Base-by-base conservation (phyloP, 2,329 filamentous ascomycete genomes). In the Penicillium sp. region DNA sequence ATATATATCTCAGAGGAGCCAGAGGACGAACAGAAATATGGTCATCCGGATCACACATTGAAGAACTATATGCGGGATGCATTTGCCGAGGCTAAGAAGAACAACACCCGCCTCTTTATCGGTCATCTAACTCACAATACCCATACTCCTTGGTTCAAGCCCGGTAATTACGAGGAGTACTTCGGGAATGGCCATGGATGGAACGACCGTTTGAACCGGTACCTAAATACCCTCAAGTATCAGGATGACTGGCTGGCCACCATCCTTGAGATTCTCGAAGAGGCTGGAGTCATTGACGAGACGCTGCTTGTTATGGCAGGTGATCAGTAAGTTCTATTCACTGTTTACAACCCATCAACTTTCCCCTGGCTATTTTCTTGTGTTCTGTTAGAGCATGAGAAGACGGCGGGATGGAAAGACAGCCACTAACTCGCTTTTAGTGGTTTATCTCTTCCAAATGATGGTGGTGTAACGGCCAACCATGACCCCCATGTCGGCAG, bases 271-370 rank as follows among this genome's bases (percentile, higher is more conserved):
- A 61, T 66, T 6, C 48, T 70, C 3, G 61, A 68, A 17, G 67
- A 69, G 19, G 62, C 63, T 10, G 67, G 61, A 5, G 60, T 70
- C 16, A 63, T 65, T 35, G 63, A 70, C 41, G 66, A 70, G 53
- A 70, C 68, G 7, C 58, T 70, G 3, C 45, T 70, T 22, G 59
- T 69, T 4, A 64, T 70, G 56, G 62, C 66, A 17, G 68, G 68
- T 44, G 68, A 70, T 40, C 68, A 70, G 59, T 61, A 55, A 55
- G 59, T 52, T 33, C 5, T 19, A 3, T 4, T 6, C 2, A 22
- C 17, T 25, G 12, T 3, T 26, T 17, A 7, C 16, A 28, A 4
- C 2, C 4, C 11, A 11, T 10, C 1, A 11, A 16, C 2, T n/a
- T 7, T 16, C 9, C 19, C 12, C 30, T 31, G 5, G 30, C 12